phyloP scores from a whole-genome alignment of 352 stramenopile species.

The Nothophytophthora sp. region DNA sequence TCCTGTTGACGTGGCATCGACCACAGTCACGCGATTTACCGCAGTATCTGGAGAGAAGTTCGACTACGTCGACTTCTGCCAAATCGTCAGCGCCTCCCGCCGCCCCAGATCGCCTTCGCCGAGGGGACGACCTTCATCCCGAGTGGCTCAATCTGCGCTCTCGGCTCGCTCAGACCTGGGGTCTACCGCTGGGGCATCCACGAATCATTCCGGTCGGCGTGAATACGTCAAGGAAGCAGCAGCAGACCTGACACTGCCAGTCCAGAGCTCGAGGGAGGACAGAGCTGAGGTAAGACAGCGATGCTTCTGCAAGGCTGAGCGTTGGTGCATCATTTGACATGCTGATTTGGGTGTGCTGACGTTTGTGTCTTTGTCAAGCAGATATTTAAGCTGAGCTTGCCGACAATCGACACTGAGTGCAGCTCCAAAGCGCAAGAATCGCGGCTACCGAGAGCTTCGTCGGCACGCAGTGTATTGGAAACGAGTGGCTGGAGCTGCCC shows the following conservation, averaged over 20 bases:
- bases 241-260: constrained; percentile 3
- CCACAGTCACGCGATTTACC: constrained; percentile 50
- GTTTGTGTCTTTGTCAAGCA: constrained; percentile 7
- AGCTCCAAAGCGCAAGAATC: constrained; percentile 9
- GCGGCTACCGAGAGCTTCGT: constrained; percentile 8
- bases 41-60: constrained; percentile 49
- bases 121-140: constrained; percentile 11
- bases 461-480: constrained; percentile 4
- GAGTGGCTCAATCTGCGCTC: neutral
- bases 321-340: too few relatives aligned
- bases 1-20: constrained; percentile 37
- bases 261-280: constrained; percentile 1
- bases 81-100: constrained; percentile 21
- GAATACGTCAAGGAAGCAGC: constrained; percentile 2
- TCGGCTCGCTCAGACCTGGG: neutral
- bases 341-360: constrained; percentile 10
- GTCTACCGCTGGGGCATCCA: neutral
- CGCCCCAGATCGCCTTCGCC: constrained; percentile 4
- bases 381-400: constrained; percentile 25
- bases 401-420: constrained; percentile 24
- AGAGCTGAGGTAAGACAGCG: constrained; percentile 19
- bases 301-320: neutral
- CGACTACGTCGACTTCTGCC: constrained; percentile 77
- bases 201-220: constrained; percentile 1
- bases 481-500: constrained; percentile 50